Evolutionary conservation across 805 yeast genomes (phyloP), one percentile per base, ranked within the genome.

Genomic region (Tetrapisispora taiwanensis): DNA sequence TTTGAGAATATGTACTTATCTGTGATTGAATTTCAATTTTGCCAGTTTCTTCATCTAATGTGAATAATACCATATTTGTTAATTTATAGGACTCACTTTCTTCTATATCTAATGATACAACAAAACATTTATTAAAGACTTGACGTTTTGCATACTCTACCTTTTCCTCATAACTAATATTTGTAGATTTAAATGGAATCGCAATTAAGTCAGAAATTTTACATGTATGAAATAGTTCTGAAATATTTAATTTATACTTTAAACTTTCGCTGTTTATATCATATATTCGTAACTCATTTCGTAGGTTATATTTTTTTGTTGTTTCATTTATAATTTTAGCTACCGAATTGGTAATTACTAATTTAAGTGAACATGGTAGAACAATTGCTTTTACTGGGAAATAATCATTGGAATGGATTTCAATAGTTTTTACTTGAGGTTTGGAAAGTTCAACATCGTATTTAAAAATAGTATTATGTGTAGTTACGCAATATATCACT

Each of bases 11-110:
- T 1, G 55, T 52, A 30, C 55, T 54, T n/a, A 58, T 45, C 4
- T 56, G 52, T 13, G 46, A 43, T 24, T 53, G 56, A 5, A 59
- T 54, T 32, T 63, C 63, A 7, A 67, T 44, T 8, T 46, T 39
- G 2, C 68, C 70, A 17, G 46, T 46, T 13, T 46, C 48, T 28
- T 66, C 67, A 54, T 67, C 71, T 18, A 68, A 46, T 0, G 68
- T 53, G 39, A 66, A 64, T 7, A 68, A 45, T 48, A 62, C 46
- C 12, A 68, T 38, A 26, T 68, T 63, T 7, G 63, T 50, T 6
- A 51, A 42, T 5, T 39, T 40, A 1, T 58, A 59, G 17, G 61
- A 65, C 40, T 66, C 66, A 7, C 60, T 52, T 10, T 47, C 43
- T 40, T 65, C 66, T 41, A 57, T 58, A 28, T 57, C 49, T 41